phyloP scores from a whole-genome alignment of 2,329 filamentous ascomycete genomes.

The Aureobasidium sp. region DNA sequence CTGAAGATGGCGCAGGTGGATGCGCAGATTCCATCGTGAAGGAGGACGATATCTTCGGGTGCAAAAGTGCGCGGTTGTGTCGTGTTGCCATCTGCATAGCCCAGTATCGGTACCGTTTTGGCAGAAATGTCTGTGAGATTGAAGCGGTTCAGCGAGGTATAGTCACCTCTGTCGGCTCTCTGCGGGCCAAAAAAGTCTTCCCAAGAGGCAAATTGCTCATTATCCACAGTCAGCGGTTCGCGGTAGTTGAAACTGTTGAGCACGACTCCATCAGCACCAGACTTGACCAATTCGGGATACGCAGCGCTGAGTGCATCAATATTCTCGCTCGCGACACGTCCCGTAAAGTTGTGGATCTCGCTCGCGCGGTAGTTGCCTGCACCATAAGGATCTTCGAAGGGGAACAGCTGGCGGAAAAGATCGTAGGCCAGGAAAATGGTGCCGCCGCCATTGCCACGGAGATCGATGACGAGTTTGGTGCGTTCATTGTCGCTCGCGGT shows the following conservation, averaged over 20 bases:
- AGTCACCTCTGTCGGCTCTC: constrained; percentile 21
- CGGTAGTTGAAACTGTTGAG: constrained; percentile 30
- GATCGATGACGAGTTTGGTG: constrained; percentile 58
- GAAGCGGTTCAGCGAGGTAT: constrained; percentile 31
- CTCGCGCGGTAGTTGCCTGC: constrained; percentile 43
- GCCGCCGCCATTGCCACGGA: constrained; percentile 56
- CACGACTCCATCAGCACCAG: neutral
- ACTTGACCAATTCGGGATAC: neutral
- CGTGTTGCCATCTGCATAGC: constrained; percentile 26
- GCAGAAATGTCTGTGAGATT: constrained; percentile 23
- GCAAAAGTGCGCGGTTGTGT: constrained; percentile 31
- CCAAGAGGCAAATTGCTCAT: constrained; percentile 29
- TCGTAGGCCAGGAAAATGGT: constrained; percentile 35
- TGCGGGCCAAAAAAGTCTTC: constrained; percentile 31
- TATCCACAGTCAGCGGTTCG: constrained; percentile 23
- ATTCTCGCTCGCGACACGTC: constrained; percentile 23
- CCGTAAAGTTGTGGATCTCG: constrained; percentile 32
- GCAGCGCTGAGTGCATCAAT: neutral
- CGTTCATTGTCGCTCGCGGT: constrained; percentile 43
- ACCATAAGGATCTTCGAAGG: constrained; percentile 37
- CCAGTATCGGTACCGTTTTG: neutral
- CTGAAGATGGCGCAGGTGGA: constrained; percentile 37
- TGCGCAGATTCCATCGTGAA: constrained; percentile 37
- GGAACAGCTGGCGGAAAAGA: constrained; percentile 50
- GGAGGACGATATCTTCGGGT: constrained; percentile 34